These are phyloP conservation scores for Misopates orontium DNA, from an alignment of 257 asterid genomes.

Conservation along the genomic window DNA sequence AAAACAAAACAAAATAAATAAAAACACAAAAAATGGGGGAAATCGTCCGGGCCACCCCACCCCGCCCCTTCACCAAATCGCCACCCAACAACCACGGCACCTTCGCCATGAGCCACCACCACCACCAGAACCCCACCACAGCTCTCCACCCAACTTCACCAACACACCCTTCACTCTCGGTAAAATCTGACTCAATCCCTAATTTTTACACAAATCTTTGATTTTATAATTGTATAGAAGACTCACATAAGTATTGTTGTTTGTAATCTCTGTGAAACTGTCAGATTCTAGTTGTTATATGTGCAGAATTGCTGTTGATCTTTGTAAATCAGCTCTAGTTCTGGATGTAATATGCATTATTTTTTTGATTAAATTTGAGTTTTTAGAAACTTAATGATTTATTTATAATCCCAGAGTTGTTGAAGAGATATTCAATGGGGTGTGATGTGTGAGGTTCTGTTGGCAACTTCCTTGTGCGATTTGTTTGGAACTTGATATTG, in stretches of 20 bases:
- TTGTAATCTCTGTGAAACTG: too few relatives aligned
- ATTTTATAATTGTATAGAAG: too few relatives aligned
- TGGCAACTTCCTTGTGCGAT: neutral
- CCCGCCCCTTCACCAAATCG: too few relatives aligned
- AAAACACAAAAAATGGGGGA: too few relatives aligned
- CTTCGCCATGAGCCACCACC: too few relatives aligned
- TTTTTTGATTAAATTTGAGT: neutral
- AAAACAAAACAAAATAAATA: too few relatives aligned
- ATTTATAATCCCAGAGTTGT: neutral
- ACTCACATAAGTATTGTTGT: too few relatives aligned
- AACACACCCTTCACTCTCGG: constrained; percentile 81
- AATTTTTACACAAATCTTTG: neutral
- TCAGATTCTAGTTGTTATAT: too few relatives aligned
- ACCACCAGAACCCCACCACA: too few relatives aligned
- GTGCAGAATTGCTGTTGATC: neutral
- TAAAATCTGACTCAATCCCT: constrained; percentile 21
- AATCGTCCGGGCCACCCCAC: too few relatives aligned
- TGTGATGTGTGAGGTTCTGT: neutral
- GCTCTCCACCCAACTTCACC: too few relatives aligned
- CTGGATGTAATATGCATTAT: neutral
- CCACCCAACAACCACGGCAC: too few relatives aligned
- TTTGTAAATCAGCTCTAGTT: neutral
- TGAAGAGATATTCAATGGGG: neutral
- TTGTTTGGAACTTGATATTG: constrained; percentile 2
- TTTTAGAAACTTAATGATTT: neutral